Evolutionary conservation across 2,329 filamentous ascomycete genomes (phyloP).

Genomic region (Chaetoscypha palmicola): DNA sequence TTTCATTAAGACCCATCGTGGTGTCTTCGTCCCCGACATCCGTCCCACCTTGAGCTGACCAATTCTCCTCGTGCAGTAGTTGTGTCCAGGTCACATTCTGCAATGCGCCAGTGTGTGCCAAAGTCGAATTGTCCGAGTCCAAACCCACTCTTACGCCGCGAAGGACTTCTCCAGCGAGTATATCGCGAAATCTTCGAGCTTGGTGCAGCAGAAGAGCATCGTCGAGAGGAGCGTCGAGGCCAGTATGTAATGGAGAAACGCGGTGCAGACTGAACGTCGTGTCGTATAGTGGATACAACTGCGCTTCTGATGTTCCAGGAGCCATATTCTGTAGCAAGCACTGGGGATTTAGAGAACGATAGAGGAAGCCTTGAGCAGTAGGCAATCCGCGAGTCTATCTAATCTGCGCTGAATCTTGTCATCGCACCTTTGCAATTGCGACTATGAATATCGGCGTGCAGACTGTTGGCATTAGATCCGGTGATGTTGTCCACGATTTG

Average conservation of each 20-base stretch:
- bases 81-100: conserved; percentile 36
- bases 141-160: conserved; percentile 39
- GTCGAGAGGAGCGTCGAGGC: conserved; percentile 29
- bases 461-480: no score
- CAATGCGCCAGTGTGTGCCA: conserved; percentile 35
- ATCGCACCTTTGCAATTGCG: no score
- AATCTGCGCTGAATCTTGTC: no score
- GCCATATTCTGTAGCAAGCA: no score
- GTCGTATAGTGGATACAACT: conserved; percentile 38
- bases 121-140: conserved; percentile 29
- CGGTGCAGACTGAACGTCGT: conserved; percentile 39
- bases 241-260: conserved; percentile 39
- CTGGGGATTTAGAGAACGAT: no score
- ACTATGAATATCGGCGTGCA: no score
- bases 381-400: no score
- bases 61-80: conserved; percentile 35
- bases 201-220: conserved; percentile 32
- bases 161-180: conserved; percentile 38
- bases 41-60: conserved; percentile 20
- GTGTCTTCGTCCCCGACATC: conserved; percentile 13
- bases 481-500: no score
- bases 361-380: no score
- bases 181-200: conserved; percentile 36
- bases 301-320: conserved; percentile 3
- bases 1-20: conserved; percentile 10